These are phyloP conservation scores for Leccinum truebloodii DNA, from an alignment of 768 basidiomycete species.

Conservation along the genomic window DNA sequence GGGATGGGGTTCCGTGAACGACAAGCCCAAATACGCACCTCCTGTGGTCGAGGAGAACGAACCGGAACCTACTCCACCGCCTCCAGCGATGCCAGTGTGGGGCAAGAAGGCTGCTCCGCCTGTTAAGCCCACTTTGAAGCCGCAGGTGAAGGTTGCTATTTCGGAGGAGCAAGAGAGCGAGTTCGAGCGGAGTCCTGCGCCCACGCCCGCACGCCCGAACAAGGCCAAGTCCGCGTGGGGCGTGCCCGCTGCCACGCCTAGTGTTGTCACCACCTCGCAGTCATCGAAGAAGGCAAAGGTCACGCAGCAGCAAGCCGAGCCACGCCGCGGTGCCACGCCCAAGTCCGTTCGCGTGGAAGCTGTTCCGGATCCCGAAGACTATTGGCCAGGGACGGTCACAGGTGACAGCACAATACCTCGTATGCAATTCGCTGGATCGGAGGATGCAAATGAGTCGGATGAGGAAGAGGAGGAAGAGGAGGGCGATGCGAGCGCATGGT, in stretches of 20 bases:
- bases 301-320: conserved; percentile 9
- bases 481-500: conserved; percentile 24
- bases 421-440: conserved; percentile 3
- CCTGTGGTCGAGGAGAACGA: conserved; percentile 14
- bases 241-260: conserved; percentile 3
- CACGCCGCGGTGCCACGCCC: conserved; percentile 9
- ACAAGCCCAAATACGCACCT: conserved; percentile 22
- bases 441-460: conserved; percentile 14
- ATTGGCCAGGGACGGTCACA: not conserved
- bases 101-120: conserved; percentile 15
- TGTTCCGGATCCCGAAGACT: conserved; percentile 19
- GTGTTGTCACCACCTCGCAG: conserved; percentile 7
- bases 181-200: conserved; percentile 1
- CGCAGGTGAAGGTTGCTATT: conserved; percentile 20
- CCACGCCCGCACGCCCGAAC: conserved; percentile 9
- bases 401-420: conserved; percentile 9
- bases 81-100: conserved; percentile 9
- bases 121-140: conserved; percentile 6
- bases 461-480: conserved; percentile 29
- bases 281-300: conserved; percentile 19
- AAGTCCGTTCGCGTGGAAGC: conserved; percentile 17
- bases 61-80: conserved; percentile 7
- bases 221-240: conserved; percentile 22
- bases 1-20: conserved; percentile 22
- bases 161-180: conserved; percentile 26